A percentile compares a stretch with the other conserved stretches of the same genome.
Evolutionary conservation across 805 yeast genomes (phyloP).

Genomic region (Saccharomycopsis fodiens): DNA sequence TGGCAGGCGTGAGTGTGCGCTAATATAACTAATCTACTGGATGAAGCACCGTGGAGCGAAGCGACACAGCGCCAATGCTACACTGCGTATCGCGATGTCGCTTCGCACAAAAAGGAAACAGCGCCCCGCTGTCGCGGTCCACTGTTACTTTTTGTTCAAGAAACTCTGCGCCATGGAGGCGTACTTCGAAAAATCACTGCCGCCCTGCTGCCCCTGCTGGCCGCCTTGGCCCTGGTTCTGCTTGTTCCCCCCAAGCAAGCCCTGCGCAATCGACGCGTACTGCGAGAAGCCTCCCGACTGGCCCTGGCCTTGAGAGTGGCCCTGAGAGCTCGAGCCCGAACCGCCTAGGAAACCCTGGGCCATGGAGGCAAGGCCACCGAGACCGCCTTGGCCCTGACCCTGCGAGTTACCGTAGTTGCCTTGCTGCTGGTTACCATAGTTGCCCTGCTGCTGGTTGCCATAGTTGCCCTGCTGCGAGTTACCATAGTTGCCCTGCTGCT

Average conservation of each 20-base stretch:
- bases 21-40: too few species aligned
- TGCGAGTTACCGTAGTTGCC: background rate
- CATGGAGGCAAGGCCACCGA: constrained; percentile 2
- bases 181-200: constrained; percentile 3
- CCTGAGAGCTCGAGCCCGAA: background rate
- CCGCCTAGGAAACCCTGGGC: constrained; percentile 11
- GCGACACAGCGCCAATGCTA: too few species aligned
- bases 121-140: too few species aligned
- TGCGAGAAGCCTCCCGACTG: constrained; percentile 5
- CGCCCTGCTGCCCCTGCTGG: background rate
- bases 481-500: constrained; percentile 4
- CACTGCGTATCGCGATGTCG: too few species aligned
- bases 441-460: constrained; percentile 12
- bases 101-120: too few species aligned
- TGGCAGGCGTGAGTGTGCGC: too few species aligned
- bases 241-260: constrained; percentile 2
- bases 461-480: background rate
- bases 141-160: too few species aligned
- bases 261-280: constrained; percentile 18
- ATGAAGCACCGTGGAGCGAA: too few species aligned
- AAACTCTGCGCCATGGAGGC: constrained; percentile 16
- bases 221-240: background rate
- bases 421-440: constrained; percentile 1
- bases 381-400: background rate
- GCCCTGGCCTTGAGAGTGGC: background rate